phyloP scores from a whole-genome alignment of 73 alveolate species.

The Paramecium pentaurelia region DNA sequence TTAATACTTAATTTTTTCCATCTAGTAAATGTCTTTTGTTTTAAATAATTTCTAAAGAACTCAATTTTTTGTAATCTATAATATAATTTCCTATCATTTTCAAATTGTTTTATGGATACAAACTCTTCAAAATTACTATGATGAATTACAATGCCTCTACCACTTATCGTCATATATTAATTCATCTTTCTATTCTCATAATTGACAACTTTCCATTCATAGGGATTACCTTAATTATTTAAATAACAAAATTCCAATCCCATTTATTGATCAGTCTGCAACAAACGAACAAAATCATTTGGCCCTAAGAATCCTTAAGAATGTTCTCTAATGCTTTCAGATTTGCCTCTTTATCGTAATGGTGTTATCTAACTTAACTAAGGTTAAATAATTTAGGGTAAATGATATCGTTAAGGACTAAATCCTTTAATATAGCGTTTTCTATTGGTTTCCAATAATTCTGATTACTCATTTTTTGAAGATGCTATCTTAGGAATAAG shows the following conservation, averaged over 20 bases:
- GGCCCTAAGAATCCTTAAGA: not conserved
- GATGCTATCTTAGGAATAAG: not conserved
- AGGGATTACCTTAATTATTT: not conserved
- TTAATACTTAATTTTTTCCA: not conserved
- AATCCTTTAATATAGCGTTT: not conserved
- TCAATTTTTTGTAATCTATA: not conserved
- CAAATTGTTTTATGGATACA: not conserved
- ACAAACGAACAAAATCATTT: not conserved
- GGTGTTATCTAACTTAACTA: not conserved
- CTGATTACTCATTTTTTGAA: not conserved
- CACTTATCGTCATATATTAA: not conserved
- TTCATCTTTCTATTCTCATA: not conserved
- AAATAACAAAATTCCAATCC: constrained; percentile 11
- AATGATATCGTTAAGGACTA: not conserved
- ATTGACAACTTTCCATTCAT: not conserved
- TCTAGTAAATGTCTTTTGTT: not conserved
- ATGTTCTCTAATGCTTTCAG: not conserved
- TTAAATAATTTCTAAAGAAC: not conserved
- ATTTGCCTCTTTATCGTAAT: not conserved
- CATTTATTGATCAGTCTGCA: not conserved
- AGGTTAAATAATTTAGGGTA: not conserved
- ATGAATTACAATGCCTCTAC: not conserved
- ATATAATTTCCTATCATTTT: not conserved
- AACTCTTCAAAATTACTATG: not conserved
- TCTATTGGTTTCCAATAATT: not conserved